These are phyloP conservation scores for Syzygium aromaticum DNA, from an alignment of 345 rosid genomes.

Conservation along the genomic window DNA sequence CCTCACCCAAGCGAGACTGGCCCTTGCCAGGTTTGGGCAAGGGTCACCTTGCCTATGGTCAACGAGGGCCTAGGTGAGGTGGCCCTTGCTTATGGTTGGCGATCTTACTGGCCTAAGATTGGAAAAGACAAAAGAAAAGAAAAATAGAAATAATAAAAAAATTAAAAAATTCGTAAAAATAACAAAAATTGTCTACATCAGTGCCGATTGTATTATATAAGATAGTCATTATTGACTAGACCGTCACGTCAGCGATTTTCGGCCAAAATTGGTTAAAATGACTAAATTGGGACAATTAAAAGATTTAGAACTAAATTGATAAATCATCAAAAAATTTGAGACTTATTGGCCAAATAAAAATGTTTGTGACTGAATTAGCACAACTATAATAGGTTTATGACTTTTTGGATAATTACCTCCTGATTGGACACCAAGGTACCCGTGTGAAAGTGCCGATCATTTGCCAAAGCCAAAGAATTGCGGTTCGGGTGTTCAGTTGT, in stretches of 20 bases:
- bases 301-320: accelerated
- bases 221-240: too few relatives aligned
- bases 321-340: not conserved
- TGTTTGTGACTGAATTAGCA: not conserved
- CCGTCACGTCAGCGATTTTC: accelerated
- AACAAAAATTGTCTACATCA: accelerated
- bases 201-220: accelerated
- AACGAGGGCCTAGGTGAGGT: not conserved
- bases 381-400: not conserved
- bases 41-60: too few relatives aligned
- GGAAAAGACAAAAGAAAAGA: too few relatives aligned
- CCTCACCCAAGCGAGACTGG: too few relatives aligned
- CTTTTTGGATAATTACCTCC: not conserved
- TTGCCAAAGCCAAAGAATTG: not conserved
- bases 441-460: not conserved
- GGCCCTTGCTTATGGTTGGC: not conserved
- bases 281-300: too few relatives aligned
- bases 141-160: too few relatives aligned
- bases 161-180: too few relatives aligned
- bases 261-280: not conserved
- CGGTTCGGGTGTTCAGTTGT: not conserved
- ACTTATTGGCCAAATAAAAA: not conserved
- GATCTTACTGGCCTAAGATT: not conserved
- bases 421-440: not conserved
- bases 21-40: too few relatives aligned